Conservation (phyloP, 2,329 filamentous ascomycete genomes). For the Fusarium equiseti region DNA sequence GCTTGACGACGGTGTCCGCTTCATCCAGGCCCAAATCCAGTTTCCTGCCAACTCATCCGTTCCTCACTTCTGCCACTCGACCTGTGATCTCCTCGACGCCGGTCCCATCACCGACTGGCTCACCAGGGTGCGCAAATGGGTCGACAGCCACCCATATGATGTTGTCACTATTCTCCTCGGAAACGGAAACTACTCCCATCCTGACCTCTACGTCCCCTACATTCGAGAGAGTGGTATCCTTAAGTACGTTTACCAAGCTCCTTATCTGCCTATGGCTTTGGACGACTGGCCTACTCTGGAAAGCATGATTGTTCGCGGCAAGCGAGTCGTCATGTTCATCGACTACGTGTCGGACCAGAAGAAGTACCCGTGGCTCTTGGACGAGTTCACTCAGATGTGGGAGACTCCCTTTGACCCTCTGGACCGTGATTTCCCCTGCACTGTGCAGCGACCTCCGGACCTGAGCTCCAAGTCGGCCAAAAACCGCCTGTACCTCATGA, state of each 20-base stretch:
- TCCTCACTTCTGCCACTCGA: constrained; percentile 86
- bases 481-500: constrained; percentile 81
- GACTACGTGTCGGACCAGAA: constrained; percentile 87
- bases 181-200: constrained; percentile 80
- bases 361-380: constrained; percentile 83
- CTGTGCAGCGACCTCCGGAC: constrained; percentile 78
- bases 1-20: constrained; percentile 80
- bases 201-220: constrained; percentile 73
- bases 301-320: constrained; percentile 77
- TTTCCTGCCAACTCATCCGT: constrained; percentile 62
- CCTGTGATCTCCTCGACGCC: constrained; percentile 83
- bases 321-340: constrained; percentile 83
- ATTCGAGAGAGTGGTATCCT: constrained; percentile 79
- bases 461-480: constrained; percentile 66
- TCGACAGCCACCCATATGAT: constrained; percentile 82
- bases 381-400: constrained; percentile 91
- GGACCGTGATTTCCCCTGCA: constrained; percentile 78
- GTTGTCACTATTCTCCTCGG: constrained; percentile 88
- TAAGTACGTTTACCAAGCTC: constrained; percentile 79
- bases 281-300: constrained; percentile 87
- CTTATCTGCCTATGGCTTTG: constrained; percentile 75
- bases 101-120: constrained; percentile 84
- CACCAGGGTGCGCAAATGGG: constrained; percentile 76
- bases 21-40: constrained; percentile 74
- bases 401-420: constrained; percentile 86